phyloP scores from a whole-genome alignment of 2,329 filamentous ascomycete genomes.

The Hyphodiscus sp. region DNA sequence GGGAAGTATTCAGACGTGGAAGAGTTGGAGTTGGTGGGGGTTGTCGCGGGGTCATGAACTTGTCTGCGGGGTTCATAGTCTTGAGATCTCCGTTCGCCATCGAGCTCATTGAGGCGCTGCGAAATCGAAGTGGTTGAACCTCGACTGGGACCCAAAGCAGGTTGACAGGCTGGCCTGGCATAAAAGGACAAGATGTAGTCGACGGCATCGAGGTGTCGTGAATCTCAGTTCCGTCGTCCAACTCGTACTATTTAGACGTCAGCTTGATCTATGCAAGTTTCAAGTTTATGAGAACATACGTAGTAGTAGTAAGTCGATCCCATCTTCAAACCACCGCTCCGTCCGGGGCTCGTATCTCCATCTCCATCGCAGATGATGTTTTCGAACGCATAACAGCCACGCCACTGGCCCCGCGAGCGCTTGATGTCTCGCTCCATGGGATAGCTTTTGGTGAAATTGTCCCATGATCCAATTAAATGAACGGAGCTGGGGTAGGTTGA shows the following conservation, averaged over 20 bases:
- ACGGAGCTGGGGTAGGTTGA: constrained; percentile 60
- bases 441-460: constrained; percentile 80
- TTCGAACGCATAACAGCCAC: constrained; percentile 79
- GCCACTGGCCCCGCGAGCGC: constrained; percentile 72
- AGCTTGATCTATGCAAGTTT: constrained; percentile 26
- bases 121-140: constrained; percentile 46
- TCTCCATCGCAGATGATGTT: constrained; percentile 77
- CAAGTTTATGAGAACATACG: constrained; percentile 46
- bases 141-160: constrained; percentile 75
- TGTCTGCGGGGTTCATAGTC: constrained; percentile 74
- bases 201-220: constrained; percentile 66
- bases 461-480: constrained; percentile 85
- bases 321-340: constrained; percentile 82
- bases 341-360: constrained; percentile 44
- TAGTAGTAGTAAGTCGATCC: constrained; percentile 95
- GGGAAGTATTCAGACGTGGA: constrained; percentile 39
- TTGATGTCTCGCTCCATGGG: constrained; percentile 73
- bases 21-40: constrained; percentile 43
- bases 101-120: constrained; percentile 61
- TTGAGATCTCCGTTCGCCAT: constrained; percentile 52
- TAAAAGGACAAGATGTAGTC: constrained; percentile 74
- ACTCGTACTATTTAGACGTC: constrained; percentile 59
- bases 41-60: constrained; percentile 63
- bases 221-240: constrained; percentile 71
- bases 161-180: constrained; percentile 85